phyloP scores from a whole-genome alignment of 148 eudicot species.

The Salicornia ramosissima region DNA sequence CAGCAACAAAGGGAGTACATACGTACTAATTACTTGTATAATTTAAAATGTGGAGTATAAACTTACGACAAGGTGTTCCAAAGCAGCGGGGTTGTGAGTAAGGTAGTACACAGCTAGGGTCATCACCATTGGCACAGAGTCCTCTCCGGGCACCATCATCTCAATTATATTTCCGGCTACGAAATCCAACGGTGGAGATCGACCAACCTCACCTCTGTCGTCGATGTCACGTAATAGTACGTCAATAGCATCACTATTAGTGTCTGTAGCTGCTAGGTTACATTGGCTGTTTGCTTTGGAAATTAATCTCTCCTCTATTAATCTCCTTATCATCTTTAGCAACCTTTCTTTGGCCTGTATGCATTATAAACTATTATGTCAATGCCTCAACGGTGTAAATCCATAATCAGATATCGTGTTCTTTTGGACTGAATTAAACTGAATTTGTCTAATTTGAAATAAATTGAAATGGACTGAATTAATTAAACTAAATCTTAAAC shows the following conservation, averaged over 20 bases:
- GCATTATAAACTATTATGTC: too few species aligned
- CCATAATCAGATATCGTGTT: too few species aligned
- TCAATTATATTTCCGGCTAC: constrained; percentile 78
- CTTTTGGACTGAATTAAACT: too few species aligned
- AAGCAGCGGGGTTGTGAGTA: constrained; percentile 60
- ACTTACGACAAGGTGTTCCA: constrained; percentile 59
- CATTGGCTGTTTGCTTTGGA: constrained; percentile 18
- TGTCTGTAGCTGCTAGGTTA: constrained; percentile 1
- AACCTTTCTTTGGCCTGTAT: constrained; percentile 73
- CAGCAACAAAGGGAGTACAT: too few species aligned
- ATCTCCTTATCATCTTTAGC: constrained; percentile 39
- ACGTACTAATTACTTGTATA: too few species aligned
- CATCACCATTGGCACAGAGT: constrained; percentile 89
- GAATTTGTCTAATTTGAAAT: too few species aligned
- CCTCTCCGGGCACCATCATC: constrained; percentile 99
- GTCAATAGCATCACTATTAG: constrained; percentile 44
- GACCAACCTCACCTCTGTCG: constrained; percentile 34
- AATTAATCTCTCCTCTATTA: constrained; percentile 40
- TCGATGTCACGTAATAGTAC: constrained; percentile 50
- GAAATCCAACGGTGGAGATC: constrained; percentile 45
- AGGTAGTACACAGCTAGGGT: constrained; percentile 86
- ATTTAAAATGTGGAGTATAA: too few species aligned
- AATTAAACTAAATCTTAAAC: too few species aligned
- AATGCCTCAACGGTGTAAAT: too few species aligned
- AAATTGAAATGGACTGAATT: too few species aligned